A percentile compares a stretch with the other conserved stretches of the same genome.
phyloP scores from a whole-genome alignment of 768 basidiomycete species.

The Rhizopogon rudus region DNA sequence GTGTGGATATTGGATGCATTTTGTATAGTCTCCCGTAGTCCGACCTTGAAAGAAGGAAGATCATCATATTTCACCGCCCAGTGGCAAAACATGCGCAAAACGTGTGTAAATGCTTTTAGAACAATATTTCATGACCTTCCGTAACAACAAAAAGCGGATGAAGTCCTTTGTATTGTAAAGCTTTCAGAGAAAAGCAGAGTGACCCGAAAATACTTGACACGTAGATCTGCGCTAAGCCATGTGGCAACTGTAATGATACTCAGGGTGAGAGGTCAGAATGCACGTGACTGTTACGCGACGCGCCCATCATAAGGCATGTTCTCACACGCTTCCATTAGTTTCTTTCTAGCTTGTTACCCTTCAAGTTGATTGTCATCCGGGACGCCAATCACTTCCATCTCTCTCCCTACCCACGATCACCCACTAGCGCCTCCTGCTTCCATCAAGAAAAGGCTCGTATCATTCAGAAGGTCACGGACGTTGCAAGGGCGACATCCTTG shows the following conservation, averaged over 20 bases:
- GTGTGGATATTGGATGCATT: background rate
- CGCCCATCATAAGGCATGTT: conserved; percentile 29
- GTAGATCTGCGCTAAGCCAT: background rate
- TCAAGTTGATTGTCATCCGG: conserved; percentile 23
- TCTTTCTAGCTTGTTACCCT: conserved; percentile 16
- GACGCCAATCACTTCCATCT: conserved; percentile 11
- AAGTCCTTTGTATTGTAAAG: background rate
- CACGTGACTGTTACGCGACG: conserved; percentile 35
- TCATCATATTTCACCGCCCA: background rate
- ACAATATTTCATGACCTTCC: background rate
- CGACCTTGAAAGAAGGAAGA: too few species aligned
- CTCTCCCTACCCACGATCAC: conserved; percentile 3
- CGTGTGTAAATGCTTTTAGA: background rate
- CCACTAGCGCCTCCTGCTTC: conserved; percentile 5
- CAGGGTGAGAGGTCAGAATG: conserved; percentile 1
- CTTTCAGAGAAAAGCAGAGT: too few species aligned
- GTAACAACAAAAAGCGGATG: background rate
- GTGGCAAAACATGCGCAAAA: background rate
- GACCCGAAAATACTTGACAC: too few species aligned
- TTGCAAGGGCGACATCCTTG: conserved; percentile 7
- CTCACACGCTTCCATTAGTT: conserved; percentile 22
- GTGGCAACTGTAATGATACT: background rate
- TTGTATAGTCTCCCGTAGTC: too few species aligned
- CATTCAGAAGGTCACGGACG: conserved; percentile 3
- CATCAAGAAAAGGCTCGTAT: conserved; percentile 8